Evolutionary conservation across 805 yeast genomes (phyloP), one percentile per base, ranked within the genome.

Genomic region (Candida coleopterorum): DNA sequence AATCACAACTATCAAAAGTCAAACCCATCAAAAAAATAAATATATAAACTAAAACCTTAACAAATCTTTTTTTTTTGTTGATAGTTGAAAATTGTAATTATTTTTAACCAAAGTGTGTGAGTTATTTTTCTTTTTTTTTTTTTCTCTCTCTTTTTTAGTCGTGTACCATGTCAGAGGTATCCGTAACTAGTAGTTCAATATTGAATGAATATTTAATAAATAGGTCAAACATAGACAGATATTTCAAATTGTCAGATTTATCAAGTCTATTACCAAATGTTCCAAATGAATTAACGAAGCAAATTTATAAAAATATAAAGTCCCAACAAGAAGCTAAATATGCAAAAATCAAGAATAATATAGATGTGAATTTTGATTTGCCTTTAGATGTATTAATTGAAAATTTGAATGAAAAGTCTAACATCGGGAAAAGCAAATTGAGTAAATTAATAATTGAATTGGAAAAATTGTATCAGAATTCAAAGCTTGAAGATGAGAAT

Each of bases 191-290:
- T 7, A 26, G 46, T 1, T 32, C 26, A 8, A 50, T 58, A 16
- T 35, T 58, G 15, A 34, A 37, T 4, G 45, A 48, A 4, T 58
- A 46, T 32, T 41, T 58, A 23, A 20, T 49, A 9, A 26, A 41
- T 3, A 38, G 45, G 27, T 48, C 57, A 4, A 22, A 33, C 2
- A 30, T 58, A 10, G 48, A 50, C 17, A 36, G 42, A 2, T 36
- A 48, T 4, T 23, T 56, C 11, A 22, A 52, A 3, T 48, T 47
- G 11, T 50, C 52, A 3, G 42, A 47, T 18, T 55, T 58, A 33
- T 35, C 30, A 47, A 41, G 22, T 7, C 32, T 31, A 12, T 28
- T 41, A 10, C 32, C 31, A 7, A 30, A 27, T 9, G 29, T 34
- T 9, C 35, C 41, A 12, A 29, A 23, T 12, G 27, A 34, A 8